Evolutionary conservation across 441 rosid species (phyloP), one percentile per base, ranked within the genome.

Genomic region (Flueggea neowawraea): DNA sequence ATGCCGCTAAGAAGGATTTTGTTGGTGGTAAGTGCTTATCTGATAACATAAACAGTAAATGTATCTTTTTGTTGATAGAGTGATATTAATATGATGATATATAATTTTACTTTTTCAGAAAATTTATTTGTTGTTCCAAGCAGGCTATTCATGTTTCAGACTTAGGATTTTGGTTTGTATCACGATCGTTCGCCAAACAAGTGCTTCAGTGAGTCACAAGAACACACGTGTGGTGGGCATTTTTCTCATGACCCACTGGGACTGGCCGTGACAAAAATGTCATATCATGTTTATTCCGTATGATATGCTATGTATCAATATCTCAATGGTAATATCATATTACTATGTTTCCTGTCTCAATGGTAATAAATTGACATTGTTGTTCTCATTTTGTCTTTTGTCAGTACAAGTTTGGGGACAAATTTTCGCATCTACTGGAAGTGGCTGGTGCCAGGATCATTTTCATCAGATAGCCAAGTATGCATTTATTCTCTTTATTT

Each of bases 211-310:
- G 78, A 78, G 66, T 64, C 73, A 31, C 61, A 61, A 52, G 82
- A 80, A 54, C 78, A 57, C 70, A 66, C 69, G 74, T 71, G 71
- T 59, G 71, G 66, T 58, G 80, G 80, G 48, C 63, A 58, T 65
- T 69, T 61, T 70, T 70, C 80, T 0, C 73, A 61, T 52, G 90
- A 88, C 50, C 84, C 75, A 31, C 82, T 94, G 62, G 84, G 92
- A 41, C 79, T 87, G 62, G 91, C 95, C 50, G 75, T 94, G 80
- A 91, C 97, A 59, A 85, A 87, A 83, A 88, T 94, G 97, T 84
- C 93, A 33, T 87, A 84, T 73, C 89, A 84, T 57, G 91, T 78
- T 31, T 87, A 87, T 82, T 80, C 95, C n/a, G n/a, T n/a, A n/a
- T n/a, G n/a, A n/a, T n/a, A n/a, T n/a, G n/a, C n/a, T n/a, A n/a